Percentiles rank a stretch among this genome's conserved stretches.
Evolutionary conservation across 2,329 filamentous ascomycete species (phyloP).

Genomic region (Achaetomium macrosporum): DNA sequence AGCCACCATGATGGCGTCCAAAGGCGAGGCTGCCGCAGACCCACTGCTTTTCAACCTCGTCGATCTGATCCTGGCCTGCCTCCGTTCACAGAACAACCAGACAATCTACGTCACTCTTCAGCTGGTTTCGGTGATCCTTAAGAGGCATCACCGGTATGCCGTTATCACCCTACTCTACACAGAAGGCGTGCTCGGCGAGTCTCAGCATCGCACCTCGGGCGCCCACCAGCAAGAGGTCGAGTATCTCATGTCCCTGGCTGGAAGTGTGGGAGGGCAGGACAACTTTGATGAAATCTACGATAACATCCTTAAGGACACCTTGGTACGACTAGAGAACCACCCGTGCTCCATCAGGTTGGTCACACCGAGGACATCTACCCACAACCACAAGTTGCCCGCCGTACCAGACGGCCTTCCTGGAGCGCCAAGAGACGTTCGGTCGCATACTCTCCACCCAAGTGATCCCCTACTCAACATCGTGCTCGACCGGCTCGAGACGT

Average conservation of each 20-base stretch:
- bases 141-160: slow-evolving; percentile 82
- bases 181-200: slow-evolving; percentile 49
- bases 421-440: slow-evolving; percentile 54
- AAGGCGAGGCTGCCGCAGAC: slow-evolving; percentile 66
- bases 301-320: slow-evolving; percentile 63
- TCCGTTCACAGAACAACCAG: slow-evolving; percentile 78
- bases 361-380: slow-evolving; percentile 51
- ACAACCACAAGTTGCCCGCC: slow-evolving; percentile 51
- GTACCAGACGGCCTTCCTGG: slow-evolving; percentile 52
- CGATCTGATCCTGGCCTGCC: slow-evolving; percentile 80
- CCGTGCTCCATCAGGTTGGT: slow-evolving; percentile 66
- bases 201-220: slow-evolving; percentile 60
- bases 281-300: slow-evolving; percentile 70
- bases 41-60: slow-evolving; percentile 89
- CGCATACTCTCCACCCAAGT: slow-evolving; percentile 56
- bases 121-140: slow-evolving; percentile 77
- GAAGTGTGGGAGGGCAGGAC: slow-evolving; percentile 61
- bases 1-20: slow-evolving; percentile 69
- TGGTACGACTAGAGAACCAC: slow-evolving; percentile 64
- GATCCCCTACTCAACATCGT: slow-evolving; percentile 61
- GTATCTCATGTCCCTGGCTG: slow-evolving; percentile 62
- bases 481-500: slow-evolving; percentile 66
- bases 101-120: slow-evolving; percentile 87
- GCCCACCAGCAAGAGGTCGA: slow-evolving; percentile 71
- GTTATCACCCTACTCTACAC: slow-evolving; percentile 69